Percentiles rank a stretch among this genome's conserved stretches.
Conservation (phyloP, 345 rosid genomes). For the Gossypium sturtianum region DNA sequence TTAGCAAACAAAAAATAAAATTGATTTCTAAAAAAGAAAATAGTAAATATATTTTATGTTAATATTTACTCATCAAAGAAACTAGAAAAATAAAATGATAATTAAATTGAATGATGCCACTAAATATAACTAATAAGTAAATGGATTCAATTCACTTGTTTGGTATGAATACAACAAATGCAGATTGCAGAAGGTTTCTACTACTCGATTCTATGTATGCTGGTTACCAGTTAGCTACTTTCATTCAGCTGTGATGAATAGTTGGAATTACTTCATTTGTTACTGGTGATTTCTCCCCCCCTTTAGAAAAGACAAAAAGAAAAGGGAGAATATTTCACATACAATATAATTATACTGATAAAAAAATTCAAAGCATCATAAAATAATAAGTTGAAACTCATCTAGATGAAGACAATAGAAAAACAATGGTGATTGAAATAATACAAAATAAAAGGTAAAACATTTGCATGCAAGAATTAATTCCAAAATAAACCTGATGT, state of each 20-base stretch:
- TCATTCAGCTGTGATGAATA: background rate
- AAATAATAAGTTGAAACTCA: background rate
- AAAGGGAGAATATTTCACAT: background rate
- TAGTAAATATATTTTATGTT: background rate
- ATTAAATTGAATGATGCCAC: background rate
- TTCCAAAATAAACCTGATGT: slow-evolving; percentile 21
- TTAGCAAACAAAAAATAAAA: background rate
- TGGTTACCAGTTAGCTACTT: background rate
- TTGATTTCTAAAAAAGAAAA: background rate
- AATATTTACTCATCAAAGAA: background rate
- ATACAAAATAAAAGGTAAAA: background rate
- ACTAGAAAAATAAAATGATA: background rate
- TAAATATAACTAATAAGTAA: background rate
- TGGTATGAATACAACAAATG: background rate
- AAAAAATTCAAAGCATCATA: background rate
- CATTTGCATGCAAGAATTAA: background rate
- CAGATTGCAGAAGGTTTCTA: background rate
- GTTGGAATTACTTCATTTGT: background rate
- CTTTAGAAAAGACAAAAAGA: background rate
- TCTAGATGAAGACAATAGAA: background rate
- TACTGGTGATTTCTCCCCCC: background rate
- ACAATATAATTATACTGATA: background rate
- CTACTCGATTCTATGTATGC: background rate
- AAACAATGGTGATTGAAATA: background rate
- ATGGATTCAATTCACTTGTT: background rate